These are phyloP conservation scores for Trichophyton benhamiae DNA, from an alignment of 2,329 filamentous ascomycete genomes.

Conservation along the genomic window DNA sequence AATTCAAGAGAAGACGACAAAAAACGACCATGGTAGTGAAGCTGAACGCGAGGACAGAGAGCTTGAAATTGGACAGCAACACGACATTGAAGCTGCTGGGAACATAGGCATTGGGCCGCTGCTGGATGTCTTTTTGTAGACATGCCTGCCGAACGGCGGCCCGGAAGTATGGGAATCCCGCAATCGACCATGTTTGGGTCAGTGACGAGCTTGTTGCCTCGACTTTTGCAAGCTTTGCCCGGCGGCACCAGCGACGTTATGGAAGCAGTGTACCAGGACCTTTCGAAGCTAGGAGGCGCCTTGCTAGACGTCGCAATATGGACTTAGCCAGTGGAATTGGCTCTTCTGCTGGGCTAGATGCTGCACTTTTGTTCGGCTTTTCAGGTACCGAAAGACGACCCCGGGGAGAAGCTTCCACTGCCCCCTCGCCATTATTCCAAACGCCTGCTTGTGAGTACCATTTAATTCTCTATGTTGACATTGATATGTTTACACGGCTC, in stretches of 20 bases:
- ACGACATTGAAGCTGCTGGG: neutral
- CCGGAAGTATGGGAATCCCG: conserved; percentile 16
- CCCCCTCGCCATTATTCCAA: neutral
- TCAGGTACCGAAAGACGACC: conserved; percentile 19
- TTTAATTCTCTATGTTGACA: too few relatives aligned
- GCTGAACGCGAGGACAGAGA: neutral
- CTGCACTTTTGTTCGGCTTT: conserved; percentile 31
- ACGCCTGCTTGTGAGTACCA: neutral
- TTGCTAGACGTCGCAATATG: conserved; percentile 45
- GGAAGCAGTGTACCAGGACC: conserved; percentile 51
- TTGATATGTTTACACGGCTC: neutral
- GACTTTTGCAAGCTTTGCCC: conserved; percentile 38
- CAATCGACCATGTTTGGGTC: conserved; percentile 32
- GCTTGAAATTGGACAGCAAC: neutral
- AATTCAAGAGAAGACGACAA: neutral
- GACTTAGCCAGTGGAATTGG: conserved; percentile 30
- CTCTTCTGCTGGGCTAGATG: conserved; percentile 23
- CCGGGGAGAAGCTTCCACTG: neutral
- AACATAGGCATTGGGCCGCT: neutral
- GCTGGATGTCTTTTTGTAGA: conserved; percentile 31
- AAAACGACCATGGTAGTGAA: neutral
- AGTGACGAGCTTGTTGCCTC: conserved; percentile 34
- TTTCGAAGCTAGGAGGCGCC: conserved; percentile 47
- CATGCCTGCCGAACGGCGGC: conserved; percentile 31
- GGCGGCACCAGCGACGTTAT: conserved; percentile 38